These are phyloP conservation scores for Hydnum rufescens DNA, from an alignment of 768 basidiomycete species.

Conservation along the genomic window DNA sequence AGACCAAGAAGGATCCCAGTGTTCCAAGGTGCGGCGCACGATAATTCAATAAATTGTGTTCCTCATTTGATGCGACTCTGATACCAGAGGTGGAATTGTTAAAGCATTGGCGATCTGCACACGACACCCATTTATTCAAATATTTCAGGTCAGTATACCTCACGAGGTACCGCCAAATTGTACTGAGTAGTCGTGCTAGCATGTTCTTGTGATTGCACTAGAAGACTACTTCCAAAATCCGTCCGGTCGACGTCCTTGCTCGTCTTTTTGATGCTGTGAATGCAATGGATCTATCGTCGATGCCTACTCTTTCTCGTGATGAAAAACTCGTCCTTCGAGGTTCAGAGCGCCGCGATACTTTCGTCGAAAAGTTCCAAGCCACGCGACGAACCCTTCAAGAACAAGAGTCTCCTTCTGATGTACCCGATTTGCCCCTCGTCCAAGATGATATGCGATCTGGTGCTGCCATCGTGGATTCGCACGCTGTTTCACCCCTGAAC, in stretches of 20 bases:
- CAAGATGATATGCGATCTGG: not conserved
- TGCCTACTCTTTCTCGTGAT: conserved; percentile 54
- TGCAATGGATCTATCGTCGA: conserved; percentile 64
- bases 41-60: not conserved
- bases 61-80: not conserved
- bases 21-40: conserved; percentile 40
- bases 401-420: too few relatives aligned
- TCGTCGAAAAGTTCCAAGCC: conserved; percentile 61
- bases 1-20: conserved; percentile 78
- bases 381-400: not conserved
- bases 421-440: too few relatives aligned
- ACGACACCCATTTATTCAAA: conserved; percentile 82
- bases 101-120: conserved; percentile 92
- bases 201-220: conserved; percentile 78
- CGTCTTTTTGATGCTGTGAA: conserved; percentile 87
- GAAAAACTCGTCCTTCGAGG: conserved; percentile 83
- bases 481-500: not conserved
- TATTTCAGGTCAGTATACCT: conserved; percentile 55
- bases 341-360: conserved; percentile 81
- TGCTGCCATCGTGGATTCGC: not conserved
- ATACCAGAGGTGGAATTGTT: conserved; percentile 67
- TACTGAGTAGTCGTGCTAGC: conserved; percentile 30
- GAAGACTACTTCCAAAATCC: conserved; percentile 88
- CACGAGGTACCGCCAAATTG: not conserved
- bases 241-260: conserved; percentile 73